These are phyloP conservation scores for Bipolaris oryzae DNA, from an alignment of 2,329 filamentous ascomycete genomes.

Conservation along the genomic window DNA sequence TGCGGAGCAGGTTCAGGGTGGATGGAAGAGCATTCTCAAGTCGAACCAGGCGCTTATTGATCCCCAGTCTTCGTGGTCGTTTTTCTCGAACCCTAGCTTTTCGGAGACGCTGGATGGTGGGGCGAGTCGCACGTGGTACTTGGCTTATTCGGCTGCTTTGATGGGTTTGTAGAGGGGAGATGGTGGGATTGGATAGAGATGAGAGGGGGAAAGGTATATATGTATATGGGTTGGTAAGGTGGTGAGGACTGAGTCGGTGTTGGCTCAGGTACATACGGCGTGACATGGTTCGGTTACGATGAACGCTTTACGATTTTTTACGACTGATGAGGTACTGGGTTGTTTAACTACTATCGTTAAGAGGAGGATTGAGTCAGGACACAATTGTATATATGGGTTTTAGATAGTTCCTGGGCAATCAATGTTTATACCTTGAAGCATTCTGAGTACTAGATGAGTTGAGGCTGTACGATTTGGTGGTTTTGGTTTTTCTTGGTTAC, in stretches of 20 bases:
- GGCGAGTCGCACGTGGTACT: conserved; percentile 58
- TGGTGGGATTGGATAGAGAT: background rate
- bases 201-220: background rate
- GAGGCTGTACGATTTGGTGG: background rate
- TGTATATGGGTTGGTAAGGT: background rate
- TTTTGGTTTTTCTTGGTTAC: background rate
- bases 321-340: background rate
- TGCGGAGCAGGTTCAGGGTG: conserved; percentile 68
- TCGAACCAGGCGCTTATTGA: conserved; percentile 82
- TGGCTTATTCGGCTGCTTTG: conserved; percentile 45
- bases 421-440: background rate
- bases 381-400: background rate
- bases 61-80: conserved; percentile 71
- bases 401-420: background rate
- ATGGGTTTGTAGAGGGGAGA: conserved; percentile 8
- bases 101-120: conserved; percentile 80
- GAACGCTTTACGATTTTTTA: background rate
- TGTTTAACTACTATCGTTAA: background rate
- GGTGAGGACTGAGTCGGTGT: background rate
- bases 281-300: background rate
- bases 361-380: background rate
- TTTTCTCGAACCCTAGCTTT: conserved; percentile 73
- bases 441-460: background rate
- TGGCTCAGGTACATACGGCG: background rate
- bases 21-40: conserved; percentile 86